Evolutionary conservation across 495 filamentous ascomycete species (phyloP).

Genomic region (Daldinia caldariorum): DNA sequence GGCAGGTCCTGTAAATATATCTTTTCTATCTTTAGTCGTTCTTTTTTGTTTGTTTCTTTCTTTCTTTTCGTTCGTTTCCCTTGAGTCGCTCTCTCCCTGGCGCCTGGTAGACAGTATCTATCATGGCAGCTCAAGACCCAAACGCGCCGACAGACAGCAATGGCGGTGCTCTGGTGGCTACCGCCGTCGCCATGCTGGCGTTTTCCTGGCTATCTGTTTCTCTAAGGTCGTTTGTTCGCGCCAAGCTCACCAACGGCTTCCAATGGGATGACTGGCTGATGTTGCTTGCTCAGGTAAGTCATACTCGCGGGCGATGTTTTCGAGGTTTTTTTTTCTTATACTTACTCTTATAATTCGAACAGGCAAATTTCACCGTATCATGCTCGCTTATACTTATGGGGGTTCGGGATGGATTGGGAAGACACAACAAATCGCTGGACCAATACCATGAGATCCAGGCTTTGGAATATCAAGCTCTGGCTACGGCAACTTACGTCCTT

Average conservation of each 20-base stretch:
- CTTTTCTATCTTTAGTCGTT: constrained; percentile 24
- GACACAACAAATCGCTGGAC: constrained; percentile 50
- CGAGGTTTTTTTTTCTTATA: constrained; percentile 16
- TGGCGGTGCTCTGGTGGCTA: constrained; percentile 48
- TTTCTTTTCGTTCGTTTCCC: constrained; percentile 27
- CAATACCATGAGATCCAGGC: constrained; percentile 49
- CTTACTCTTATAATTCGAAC: constrained; percentile 4
- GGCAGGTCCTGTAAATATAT: constrained; percentile 17
- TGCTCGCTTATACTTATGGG: constrained; percentile 49
- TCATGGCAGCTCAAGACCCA: constrained; percentile 48
- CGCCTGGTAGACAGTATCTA: constrained; percentile 39
- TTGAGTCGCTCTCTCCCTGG: constrained; percentile 30
- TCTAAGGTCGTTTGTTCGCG: constrained; percentile 51
- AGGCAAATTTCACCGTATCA: constrained; percentile 51
- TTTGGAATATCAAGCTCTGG: constrained; percentile 52
- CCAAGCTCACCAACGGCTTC: constrained; percentile 51
- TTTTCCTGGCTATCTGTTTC: constrained; percentile 50
- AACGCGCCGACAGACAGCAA: constrained; percentile 50
- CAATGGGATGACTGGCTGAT: constrained; percentile 57
- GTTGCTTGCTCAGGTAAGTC: constrained; percentile 51
- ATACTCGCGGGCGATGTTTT: neutral
- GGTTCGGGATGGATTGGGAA: constrained; percentile 49
- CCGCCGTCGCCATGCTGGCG: constrained; percentile 43
- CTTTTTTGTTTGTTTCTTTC: constrained; percentile 29
- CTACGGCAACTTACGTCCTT: constrained; percentile 51